A percentile compares a stretch with the other conserved stretches of the same genome.
phyloP scores from a whole-genome alignment of 2,329 filamentous ascomycete genomes.

The Penicillium oxalicum region DNA sequence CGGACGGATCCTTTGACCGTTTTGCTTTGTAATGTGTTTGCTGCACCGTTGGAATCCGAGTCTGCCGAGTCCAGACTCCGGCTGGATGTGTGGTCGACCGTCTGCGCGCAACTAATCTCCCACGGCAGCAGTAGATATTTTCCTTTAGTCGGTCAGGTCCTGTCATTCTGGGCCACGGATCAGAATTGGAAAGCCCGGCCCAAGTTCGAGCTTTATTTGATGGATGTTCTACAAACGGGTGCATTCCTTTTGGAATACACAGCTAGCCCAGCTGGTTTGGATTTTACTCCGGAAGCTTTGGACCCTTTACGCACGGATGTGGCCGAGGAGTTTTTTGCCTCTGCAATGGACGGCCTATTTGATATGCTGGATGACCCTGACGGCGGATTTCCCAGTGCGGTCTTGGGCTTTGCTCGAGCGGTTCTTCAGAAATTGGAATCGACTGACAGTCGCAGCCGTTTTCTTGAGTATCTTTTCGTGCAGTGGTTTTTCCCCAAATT shows the following conservation, averaged over 20 bases:
- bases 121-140: slow-evolving; percentile 71
- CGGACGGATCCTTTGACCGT: slow-evolving; percentile 79
- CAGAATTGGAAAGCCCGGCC: slow-evolving; percentile 83
- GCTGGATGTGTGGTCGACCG: slow-evolving; percentile 80
- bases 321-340: slow-evolving; percentile 82
- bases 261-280: slow-evolving; percentile 70
- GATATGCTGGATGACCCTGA: slow-evolving; percentile 80
- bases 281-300: slow-evolving; percentile 60
- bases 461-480: slow-evolving; percentile 76
- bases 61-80: slow-evolving; percentile 73
- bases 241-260: slow-evolving; percentile 83
- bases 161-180: slow-evolving; percentile 82
- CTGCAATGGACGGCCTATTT: slow-evolving; percentile 74
- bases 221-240: slow-evolving; percentile 89
- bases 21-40: slow-evolving; percentile 82
- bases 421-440: slow-evolving; percentile 70
- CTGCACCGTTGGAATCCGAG: slow-evolving; percentile 74
- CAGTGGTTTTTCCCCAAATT: slow-evolving; percentile 92
- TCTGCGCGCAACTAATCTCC: slow-evolving; percentile 75
- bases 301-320: slow-evolving; percentile 70
- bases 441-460: slow-evolving; percentile 63
- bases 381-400: slow-evolving; percentile 79
- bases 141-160: slow-evolving; percentile 72
- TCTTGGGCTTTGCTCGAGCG: slow-evolving; percentile 76
- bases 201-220: slow-evolving; percentile 88